phyloP scores from a whole-genome alignment of 176 grass and related monocot species.

The Ensete ventricosum region DNA sequence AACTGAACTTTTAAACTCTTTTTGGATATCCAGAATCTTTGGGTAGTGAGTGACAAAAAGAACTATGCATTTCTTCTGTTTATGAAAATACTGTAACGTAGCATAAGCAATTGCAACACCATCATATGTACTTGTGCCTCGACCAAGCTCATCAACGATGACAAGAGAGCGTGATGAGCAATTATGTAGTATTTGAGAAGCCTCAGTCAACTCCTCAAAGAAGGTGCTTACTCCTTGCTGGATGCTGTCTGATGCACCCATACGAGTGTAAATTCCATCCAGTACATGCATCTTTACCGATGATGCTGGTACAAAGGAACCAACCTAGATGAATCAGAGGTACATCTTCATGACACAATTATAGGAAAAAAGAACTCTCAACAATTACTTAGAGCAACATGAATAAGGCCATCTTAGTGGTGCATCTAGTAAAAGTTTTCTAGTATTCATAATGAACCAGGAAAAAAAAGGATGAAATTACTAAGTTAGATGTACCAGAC shows the following conservation, averaged over 20 bases:
- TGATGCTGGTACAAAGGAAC: constrained; percentile 85
- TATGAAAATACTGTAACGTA: constrained; percentile 61
- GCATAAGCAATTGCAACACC: constrained; percentile 92
- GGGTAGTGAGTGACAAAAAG: constrained; percentile 97
- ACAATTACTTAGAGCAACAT: neutral
- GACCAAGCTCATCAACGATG: constrained; percentile 96
- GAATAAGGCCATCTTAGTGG: neutral
- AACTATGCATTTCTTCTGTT: constrained; percentile 52
- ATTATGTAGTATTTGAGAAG: constrained; percentile 66
- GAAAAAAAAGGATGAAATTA: neutral
- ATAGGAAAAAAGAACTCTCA: neutral
- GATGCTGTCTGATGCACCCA: constrained; percentile 92
- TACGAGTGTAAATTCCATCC: constrained; percentile 83
- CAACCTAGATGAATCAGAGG: constrained; percentile 52
- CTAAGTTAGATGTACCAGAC: neutral
- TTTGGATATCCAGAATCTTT: constrained; percentile 80
- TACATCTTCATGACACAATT: constrained; percentile 26
- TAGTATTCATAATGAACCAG: neutral
- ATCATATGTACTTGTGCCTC: constrained; percentile 84
- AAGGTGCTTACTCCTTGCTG: constrained; percentile 89
- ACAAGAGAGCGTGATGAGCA: constrained; percentile 74
- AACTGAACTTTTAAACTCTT: constrained; percentile 68
- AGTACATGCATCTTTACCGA: constrained; percentile 71
- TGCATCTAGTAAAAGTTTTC: neutral
- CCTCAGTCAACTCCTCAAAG: constrained; percentile 78